phyloP scores from a whole-genome alignment of 257 asterid species.

The Salvia hispanica region DNA sequence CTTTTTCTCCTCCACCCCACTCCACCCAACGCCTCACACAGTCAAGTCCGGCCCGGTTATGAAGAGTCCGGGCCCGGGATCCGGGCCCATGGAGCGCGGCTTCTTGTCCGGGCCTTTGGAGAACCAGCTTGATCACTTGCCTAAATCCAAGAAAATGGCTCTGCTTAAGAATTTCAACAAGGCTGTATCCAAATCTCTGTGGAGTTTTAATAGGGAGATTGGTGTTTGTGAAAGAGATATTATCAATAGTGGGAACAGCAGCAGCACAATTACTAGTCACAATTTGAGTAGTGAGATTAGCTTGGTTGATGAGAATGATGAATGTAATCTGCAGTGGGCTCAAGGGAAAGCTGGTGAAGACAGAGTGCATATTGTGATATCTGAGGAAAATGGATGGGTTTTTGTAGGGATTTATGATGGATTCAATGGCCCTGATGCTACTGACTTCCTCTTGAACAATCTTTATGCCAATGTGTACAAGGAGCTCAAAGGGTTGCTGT shows the following conservation, averaged over 20 bases:
- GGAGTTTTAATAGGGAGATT: conserved; percentile 51
- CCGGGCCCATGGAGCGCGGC: conserved; percentile 70
- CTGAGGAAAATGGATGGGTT: conserved; percentile 87
- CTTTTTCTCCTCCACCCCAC: conserved; percentile 76
- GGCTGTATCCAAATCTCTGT: conserved; percentile 50
- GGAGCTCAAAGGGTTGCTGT: conserved; percentile 71
- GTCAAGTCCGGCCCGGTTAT: conserved; percentile 71
- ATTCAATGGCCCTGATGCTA: conserved; percentile 92
- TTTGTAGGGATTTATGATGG: conserved; percentile 94
- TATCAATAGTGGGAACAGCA: conserved; percentile 39
- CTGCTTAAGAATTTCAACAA: conserved; percentile 48
- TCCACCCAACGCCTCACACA: conserved; percentile 54
- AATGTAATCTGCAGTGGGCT: conserved; percentile 89
- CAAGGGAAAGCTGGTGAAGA: conserved; percentile 98
- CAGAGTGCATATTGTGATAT: conserved; percentile 79
- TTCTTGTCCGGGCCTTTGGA: conserved; percentile 86
- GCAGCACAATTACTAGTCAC: conserved; percentile 51
- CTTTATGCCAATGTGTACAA: conserved; percentile 67
- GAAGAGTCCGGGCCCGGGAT: conserved; percentile 45
- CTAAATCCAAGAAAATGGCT: conserved; percentile 58
- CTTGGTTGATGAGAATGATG: conserved; percentile 62
- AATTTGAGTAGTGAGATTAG: conserved; percentile 62
- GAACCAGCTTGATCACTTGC: conserved; percentile 53
- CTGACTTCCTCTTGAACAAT: conserved; percentile 68
- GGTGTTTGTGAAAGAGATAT: conserved; percentile 33